These are phyloP conservation scores for Colletotrichum sp. DNA, from an alignment of 2,329 filamentous ascomycete species.

Conservation along the genomic window DNA sequence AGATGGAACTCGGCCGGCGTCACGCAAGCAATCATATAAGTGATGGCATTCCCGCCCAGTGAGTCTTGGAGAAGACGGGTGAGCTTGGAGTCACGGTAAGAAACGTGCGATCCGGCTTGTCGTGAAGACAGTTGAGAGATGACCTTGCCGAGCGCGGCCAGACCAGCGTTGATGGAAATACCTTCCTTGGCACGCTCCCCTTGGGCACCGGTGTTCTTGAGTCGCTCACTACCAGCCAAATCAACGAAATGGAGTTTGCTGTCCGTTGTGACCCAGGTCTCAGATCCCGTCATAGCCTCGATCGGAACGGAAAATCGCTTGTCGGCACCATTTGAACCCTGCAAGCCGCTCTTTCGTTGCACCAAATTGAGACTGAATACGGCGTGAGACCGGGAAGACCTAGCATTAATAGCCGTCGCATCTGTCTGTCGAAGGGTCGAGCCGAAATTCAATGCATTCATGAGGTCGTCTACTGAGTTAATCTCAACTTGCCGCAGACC, in stretches of 20 bases:
- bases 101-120: slow-evolving; percentile 86
- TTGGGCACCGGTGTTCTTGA: slow-evolving; percentile 97
- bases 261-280: slow-evolving; percentile 82
- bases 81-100: slow-evolving; percentile 96
- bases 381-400: slow-evolving; percentile 96
- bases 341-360: slow-evolving; percentile 74
- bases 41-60: slow-evolving; percentile 94
- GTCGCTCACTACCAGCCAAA: slow-evolving; percentile 91
- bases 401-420: slow-evolving; percentile 95
- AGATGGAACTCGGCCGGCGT: slow-evolving; percentile 96
- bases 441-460: slow-evolving; percentile 88
- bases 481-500: slow-evolving; percentile 88
- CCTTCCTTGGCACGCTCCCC: slow-evolving; percentile 94
- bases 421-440: slow-evolving; percentile 96
- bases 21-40: slow-evolving; percentile 99
- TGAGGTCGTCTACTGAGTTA: slow-evolving; percentile 88
- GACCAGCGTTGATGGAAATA: slow-evolving; percentile 96
- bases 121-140: slow-evolving; percentile 97
- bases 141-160: slow-evolving; percentile 95
- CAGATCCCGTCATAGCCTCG: slow-evolving; percentile 76
- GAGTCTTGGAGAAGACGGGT: slow-evolving; percentile 96
- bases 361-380: slow-evolving; percentile 96
- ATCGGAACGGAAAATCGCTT: slow-evolving; percentile 88
- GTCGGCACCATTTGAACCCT: slow-evolving; percentile 63
- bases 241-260: slow-evolving; percentile 99